A percentile compares a stretch with the other conserved stretches of the same genome.
Evolutionary conservation across 495 filamentous ascomycete genomes (phyloP).

Genomic region (Xylaria intraflava): DNA sequence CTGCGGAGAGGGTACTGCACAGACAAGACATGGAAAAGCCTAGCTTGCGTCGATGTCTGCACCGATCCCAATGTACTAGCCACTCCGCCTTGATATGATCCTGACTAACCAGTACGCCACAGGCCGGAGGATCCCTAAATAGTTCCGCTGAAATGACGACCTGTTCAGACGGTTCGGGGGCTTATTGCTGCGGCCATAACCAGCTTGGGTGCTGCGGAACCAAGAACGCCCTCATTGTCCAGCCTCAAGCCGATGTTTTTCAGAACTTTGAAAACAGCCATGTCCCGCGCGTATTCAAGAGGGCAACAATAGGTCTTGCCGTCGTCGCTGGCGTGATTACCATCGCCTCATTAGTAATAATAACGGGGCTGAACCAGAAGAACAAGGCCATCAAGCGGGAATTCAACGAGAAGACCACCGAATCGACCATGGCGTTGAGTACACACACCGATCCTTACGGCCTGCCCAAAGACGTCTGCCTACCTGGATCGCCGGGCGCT

Average conservation of each 20-base stretch:
- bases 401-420: background rate
- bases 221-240: constrained; percentile 13
- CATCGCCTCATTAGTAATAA: background rate
- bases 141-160: constrained; percentile 17
- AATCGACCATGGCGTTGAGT: background rate
- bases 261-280: background rate
- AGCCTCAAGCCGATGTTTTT: constrained; percentile 7
- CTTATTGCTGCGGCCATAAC: constrained; percentile 23
- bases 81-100: background rate
- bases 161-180: constrained; percentile 18
- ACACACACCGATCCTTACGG: background rate
- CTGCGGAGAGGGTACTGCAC: constrained; percentile 22
- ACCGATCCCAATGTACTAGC: constrained; percentile 11
- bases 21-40: constrained; percentile 21
- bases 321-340: constrained; percentile 10
- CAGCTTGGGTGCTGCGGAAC: constrained; percentile 25
- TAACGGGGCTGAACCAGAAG: constrained; percentile 4
- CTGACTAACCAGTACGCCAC: background rate
- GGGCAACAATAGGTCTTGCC: constrained; percentile 9
- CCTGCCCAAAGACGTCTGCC: background rate
- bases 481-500: background rate
- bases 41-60: constrained; percentile 20
- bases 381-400: constrained; percentile 3
- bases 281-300: background rate
- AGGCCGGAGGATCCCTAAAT: constrained; percentile 12